A percentile compares a stretch with the other conserved stretches of the same genome.
These are phyloP conservation scores for Carex pumila DNA, from an alignment of 176 grass and related monocot genomes.

Conservation along the genomic window DNA sequence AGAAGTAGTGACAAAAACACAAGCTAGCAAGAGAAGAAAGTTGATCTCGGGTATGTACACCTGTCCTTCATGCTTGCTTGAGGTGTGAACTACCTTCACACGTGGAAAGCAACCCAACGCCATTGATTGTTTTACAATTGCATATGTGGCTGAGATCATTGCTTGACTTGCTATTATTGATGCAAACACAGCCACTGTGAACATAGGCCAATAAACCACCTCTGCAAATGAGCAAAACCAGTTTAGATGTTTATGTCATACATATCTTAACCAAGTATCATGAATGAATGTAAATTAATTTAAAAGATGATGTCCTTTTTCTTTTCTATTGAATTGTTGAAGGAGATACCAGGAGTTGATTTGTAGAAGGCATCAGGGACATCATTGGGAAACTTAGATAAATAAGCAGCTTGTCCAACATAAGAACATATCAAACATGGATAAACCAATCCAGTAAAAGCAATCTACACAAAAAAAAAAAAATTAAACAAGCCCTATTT, in stretches of 20 bases:
- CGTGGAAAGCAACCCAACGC: constrained; percentile 69
- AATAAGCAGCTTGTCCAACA: constrained; percentile 72
- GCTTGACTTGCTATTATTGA: constrained; percentile 84
- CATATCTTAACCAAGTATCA: background rate
- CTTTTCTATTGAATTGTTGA: background rate
- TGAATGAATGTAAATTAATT: background rate
- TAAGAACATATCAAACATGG: constrained; percentile 54
- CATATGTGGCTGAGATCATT: constrained; percentile 60
- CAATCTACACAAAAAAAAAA: constrained; percentile 34
- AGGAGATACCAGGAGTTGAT: constrained; percentile 57
- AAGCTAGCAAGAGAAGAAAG: constrained; percentile 60
- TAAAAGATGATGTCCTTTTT: background rate
- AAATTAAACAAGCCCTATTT: background rate
- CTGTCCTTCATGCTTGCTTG: constrained; percentile 57
- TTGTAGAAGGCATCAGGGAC: constrained; percentile 61
- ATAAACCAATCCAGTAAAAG: constrained; percentile 61
- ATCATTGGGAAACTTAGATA: constrained; percentile 32
- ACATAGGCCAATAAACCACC: constrained; percentile 56
- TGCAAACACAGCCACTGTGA: constrained; percentile 56
- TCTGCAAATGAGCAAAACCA: constrained; percentile 23
- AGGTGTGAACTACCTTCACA: constrained; percentile 74
- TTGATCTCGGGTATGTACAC: constrained; percentile 88
- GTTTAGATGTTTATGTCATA: background rate
- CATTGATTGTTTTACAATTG: constrained; percentile 71
- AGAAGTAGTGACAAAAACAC: constrained; percentile 43